Conservation (phyloP, 202 grass and related monocot species). For the Zoysia matrella region DNA sequence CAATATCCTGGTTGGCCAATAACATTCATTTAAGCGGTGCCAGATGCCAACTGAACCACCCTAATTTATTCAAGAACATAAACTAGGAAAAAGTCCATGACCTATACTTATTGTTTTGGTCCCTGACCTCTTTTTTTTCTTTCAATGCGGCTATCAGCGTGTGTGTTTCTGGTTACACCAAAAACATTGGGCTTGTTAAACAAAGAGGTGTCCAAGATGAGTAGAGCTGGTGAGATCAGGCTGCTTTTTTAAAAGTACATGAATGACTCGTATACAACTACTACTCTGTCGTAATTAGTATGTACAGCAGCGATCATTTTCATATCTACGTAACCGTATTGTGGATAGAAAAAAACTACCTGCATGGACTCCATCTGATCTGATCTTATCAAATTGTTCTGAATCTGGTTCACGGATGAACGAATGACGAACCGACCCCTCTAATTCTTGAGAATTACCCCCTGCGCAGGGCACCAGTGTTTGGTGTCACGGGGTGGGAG, state of each 20-base stretch:
- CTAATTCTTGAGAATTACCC: background rate
- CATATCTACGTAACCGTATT: constrained; percentile 22
- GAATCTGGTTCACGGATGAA: background rate
- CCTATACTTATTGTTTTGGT: constrained; percentile 41
- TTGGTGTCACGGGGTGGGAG: background rate
- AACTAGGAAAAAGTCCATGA: constrained; percentile 47
- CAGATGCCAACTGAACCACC: constrained; percentile 24
- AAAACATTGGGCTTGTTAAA: constrained; percentile 47
- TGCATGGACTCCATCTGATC: background rate
- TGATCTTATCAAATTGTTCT: background rate
- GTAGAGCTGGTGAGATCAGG: constrained; percentile 45
- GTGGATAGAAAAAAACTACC: background rate
- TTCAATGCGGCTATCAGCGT: constrained; percentile 22
- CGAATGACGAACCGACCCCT: background rate
- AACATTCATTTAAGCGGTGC: constrained; percentile 34
- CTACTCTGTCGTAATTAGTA: constrained; percentile 20
- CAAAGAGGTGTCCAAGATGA: constrained; percentile 12
- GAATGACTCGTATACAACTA: constrained; percentile 39
- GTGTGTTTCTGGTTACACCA: constrained; percentile 41
- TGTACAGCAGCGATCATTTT: constrained; percentile 10
- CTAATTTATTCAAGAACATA: constrained; percentile 43
- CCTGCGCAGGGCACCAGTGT: constrained; percentile 20
- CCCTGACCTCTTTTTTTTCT: constrained; percentile 4
- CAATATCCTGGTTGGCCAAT: constrained; percentile 45
- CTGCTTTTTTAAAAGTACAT: background rate